phyloP scores from a whole-genome alignment of 768 basidiomycete genomes.

The Termitomyces sp. region DNA sequence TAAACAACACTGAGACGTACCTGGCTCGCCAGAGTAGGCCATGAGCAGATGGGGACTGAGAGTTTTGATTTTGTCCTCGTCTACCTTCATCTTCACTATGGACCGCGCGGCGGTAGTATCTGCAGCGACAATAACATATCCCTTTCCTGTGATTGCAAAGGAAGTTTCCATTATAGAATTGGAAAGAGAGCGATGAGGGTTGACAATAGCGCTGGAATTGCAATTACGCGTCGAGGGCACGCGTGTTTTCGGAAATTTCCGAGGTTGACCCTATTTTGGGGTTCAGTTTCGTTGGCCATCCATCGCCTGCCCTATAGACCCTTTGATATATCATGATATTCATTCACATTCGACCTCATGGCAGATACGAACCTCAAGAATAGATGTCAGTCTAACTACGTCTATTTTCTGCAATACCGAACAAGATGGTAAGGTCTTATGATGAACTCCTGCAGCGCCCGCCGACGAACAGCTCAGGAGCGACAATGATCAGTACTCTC shows the following conservation, averaged over 20 bases:
- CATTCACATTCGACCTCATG: neutral
- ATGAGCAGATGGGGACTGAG: constrained; percentile 90
- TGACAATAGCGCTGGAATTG: neutral
- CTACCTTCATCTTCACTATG: constrained; percentile 95
- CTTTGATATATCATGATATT: neutral
- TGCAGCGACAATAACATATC: constrained; percentile 87
- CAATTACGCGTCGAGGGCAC: constrained; percentile 18
- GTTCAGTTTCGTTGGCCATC: neutral
- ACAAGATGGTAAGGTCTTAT: constrained; percentile 56
- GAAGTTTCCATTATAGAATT: constrained; percentile 71
- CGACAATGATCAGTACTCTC: constrained; percentile 83
- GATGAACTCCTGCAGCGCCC: neutral
- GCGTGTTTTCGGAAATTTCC: constrained; percentile 17
- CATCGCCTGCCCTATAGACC: neutral
- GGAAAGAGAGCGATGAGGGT: constrained; percentile 2
- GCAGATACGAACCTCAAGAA: constrained; percentile 24
- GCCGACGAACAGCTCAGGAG: constrained; percentile 40
- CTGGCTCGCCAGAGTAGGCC: constrained; percentile 94
- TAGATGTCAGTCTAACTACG: constrained; percentile 47
- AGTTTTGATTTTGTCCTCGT: constrained; percentile 95
- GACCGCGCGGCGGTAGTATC: constrained; percentile 88
- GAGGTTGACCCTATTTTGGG: constrained; percentile 16
- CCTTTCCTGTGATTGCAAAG: constrained; percentile 89
- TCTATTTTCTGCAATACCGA: constrained; percentile 53
- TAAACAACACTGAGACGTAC: constrained; percentile 28